Conservation (phyloP, 306 rosid species). For the Prunus salicina region DNA sequence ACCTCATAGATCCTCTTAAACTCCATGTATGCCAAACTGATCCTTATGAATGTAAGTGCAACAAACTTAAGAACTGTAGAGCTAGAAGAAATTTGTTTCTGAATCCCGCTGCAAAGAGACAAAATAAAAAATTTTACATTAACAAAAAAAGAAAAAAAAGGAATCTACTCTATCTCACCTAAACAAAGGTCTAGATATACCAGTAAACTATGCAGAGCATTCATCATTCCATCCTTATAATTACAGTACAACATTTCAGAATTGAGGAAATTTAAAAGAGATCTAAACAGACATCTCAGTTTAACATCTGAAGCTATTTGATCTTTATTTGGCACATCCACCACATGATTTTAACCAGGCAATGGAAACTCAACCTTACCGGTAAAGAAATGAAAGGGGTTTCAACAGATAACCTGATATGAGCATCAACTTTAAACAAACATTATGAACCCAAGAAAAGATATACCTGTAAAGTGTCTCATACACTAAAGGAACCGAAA, state of each 20-base stretch:
- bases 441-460: background rate
- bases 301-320: background rate
- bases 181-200: background rate
- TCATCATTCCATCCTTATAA: background rate
- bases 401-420: background rate
- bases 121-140: background rate
- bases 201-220: background rate
- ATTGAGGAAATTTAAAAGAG: background rate
- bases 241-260: background rate
- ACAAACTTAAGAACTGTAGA: constrained; percentile 60
- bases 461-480: constrained; percentile 86
- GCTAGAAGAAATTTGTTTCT: constrained; percentile 75
- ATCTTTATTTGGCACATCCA: background rate
- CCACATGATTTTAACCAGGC: background rate
- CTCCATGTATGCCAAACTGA: constrained; percentile 84
- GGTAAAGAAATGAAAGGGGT: background rate
- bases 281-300: background rate
- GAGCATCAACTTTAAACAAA: background rate
- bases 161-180: background rate
- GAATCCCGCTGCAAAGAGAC: constrained; percentile 63
- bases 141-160: background rate
- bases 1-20: constrained; percentile 88
- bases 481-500: constrained; percentile 90
- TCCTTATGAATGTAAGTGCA: constrained; percentile 60
- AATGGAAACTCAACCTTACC: too few relatives aligned